Base-by-base conservation (phyloP, 106 monocot genomes). In the Acorus gramineus region DNA sequence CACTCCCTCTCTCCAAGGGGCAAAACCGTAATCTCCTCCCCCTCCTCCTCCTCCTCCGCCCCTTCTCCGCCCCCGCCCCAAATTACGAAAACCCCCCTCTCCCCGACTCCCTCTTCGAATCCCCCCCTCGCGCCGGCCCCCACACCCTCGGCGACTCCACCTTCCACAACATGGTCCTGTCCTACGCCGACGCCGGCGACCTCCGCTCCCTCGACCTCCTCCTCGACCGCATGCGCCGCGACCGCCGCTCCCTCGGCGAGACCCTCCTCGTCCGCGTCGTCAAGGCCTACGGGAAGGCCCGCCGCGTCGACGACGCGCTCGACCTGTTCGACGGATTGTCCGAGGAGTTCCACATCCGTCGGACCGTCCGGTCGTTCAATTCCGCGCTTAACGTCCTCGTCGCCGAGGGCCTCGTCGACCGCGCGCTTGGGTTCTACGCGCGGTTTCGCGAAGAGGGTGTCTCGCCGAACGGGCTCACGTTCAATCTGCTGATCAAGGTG, bases 61-160 rank as follows among this genome's bases (percentile, higher is more conserved):
- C 52, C 59, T 50, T 4, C 56, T 8, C n/a, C 8, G 55, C 57
- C 52, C 3, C 46, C 69, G 5, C 50, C 47, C 51, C 9, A 1
- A 47, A 9, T 50, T 4, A 4, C 3, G n/a, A 49, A 1, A 43
- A 55, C 8, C 42, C 55, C 42, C 6, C 68, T 44, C 49, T 59
- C 81, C 53, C 61, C 11, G 11, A 55, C 53, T 57, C 67, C 42
- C 50, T 77, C 64, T 77, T 77, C 67, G 59, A 49, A n/a, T 28
- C 57, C n/a, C 50, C 78, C 51, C 10, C 13, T 14, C 71, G 68
- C n/a, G 14, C 76, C 53, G 70, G 76, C 42, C 61, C 59, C 47
- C 78, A 84, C 81, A 69, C 81, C 11, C 73, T 52, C 12, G 86
- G 84, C 69, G 83, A 84, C 63, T 61, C 81, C 57, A 81, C 94